phyloP scores from a whole-genome alignment of 768 basidiomycete species.

The Imleria badia region DNA sequence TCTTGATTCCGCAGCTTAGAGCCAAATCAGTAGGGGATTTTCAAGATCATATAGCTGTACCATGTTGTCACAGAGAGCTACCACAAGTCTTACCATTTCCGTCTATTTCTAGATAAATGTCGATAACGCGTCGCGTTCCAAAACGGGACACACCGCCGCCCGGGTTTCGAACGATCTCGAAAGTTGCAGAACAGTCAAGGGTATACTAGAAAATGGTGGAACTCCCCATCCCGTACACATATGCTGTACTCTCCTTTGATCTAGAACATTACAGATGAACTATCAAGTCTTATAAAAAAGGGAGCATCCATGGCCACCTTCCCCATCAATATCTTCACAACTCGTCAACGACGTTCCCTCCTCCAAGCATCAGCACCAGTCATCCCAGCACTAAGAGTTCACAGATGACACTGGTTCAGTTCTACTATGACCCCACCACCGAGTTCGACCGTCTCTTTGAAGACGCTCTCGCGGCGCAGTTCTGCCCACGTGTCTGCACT shows the following conservation, averaged over 20 bases:
- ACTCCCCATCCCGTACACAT: neutral
- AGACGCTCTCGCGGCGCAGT: slow-evolving; percentile 24
- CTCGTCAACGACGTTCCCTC: neutral
- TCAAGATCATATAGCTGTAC: too few relatives aligned
- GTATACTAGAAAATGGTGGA: neutral
- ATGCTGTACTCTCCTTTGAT: neutral
- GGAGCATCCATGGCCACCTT: neutral
- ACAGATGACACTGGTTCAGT: slow-evolving; percentile 2
- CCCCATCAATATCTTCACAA: neutral
- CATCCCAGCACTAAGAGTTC: neutral
- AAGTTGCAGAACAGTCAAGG: neutral
- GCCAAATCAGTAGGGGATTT: too few relatives aligned
- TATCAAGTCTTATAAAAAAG: slow-evolving; percentile 5
- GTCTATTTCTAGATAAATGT: slow-evolving; percentile 1
- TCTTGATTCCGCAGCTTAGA: too few relatives aligned
- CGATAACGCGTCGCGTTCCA: slow-evolving; percentile 4
- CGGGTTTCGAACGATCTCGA: slow-evolving; percentile 2
- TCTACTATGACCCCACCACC: slow-evolving; percentile 5
- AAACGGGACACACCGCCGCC: slow-evolving; percentile 2
- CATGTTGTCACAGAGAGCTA: too few relatives aligned
- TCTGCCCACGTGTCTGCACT: neutral
- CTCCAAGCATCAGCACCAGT: neutral
- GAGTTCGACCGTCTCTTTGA: slow-evolving; percentile 9
- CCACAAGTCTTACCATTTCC: neutral
- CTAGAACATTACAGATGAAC: slow-evolving; percentile 6